These are phyloP conservation scores for Fistulina hepatica DNA, from an alignment of 1,284 basidiomycete species.

Conservation along the genomic window DNA sequence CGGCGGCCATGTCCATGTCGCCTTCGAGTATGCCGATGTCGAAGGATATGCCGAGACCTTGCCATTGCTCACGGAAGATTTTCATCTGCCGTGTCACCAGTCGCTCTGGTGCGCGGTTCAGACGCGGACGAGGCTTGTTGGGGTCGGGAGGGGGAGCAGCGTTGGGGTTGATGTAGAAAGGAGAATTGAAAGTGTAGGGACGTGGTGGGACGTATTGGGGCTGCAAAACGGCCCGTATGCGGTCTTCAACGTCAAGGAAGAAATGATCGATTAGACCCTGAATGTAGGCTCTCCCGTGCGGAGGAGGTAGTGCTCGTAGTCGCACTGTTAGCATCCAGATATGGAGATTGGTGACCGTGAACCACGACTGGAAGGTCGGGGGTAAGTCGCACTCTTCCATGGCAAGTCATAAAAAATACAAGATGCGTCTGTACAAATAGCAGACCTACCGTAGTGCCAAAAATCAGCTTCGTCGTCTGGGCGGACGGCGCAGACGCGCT, in stretches of 20 bases:
- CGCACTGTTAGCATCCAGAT: conserved; percentile 86
- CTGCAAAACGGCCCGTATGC: conserved; percentile 75
- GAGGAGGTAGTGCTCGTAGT: conserved; percentile 70
- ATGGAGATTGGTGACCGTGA: conserved; percentile 90
- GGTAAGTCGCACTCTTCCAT: conserved; percentile 76
- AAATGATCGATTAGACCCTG: conserved; percentile 91
- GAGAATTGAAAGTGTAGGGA: conserved; percentile 30
- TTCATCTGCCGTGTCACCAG: conserved; percentile 88
- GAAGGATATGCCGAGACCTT: conserved; percentile 71
- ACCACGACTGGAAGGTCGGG: conserved; percentile 96
- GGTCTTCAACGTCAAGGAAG: conserved; percentile 90
- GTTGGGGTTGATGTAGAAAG: conserved; percentile 43
- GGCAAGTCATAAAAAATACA: conserved; percentile 3
- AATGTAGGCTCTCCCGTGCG: conserved; percentile 53
- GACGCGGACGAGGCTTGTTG: conserved; percentile 17
- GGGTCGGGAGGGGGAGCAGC: conserved; percentile 16
- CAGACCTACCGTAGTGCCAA: conserved; percentile 51
- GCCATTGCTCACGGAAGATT: conserved; percentile 87
- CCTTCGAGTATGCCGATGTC: conserved; percentile 69
- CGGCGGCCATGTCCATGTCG: conserved; percentile 77
- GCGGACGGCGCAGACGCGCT: conserved; percentile 40
- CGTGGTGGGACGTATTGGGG: conserved; percentile 30
- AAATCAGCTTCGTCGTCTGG: conserved; percentile 54
- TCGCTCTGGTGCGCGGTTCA: conserved; percentile 56
- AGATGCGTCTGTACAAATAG: conserved; percentile 1